A percentile compares a stretch with the other conserved stretches of the same genome.
Conservation (phyloP, 768 basidiomycete genomes). For the Agrocybe chaxingu region DNA sequence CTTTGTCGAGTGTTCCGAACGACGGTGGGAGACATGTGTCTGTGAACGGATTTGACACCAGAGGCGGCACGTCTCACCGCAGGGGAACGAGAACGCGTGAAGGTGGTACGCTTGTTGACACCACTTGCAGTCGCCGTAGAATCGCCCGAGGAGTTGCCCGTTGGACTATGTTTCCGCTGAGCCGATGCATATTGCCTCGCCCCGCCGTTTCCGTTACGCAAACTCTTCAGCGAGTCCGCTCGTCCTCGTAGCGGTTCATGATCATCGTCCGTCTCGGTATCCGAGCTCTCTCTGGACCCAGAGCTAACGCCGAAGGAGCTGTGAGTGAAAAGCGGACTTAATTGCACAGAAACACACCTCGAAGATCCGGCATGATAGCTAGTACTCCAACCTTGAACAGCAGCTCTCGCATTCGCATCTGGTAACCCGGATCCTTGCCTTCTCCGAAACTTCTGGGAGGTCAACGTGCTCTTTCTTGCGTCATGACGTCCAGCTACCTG, state of each 20-base stretch:
- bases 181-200: slow-evolving; percentile 21
- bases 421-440: slow-evolving; percentile 29
- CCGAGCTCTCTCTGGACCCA: slow-evolving; percentile 46
- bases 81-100: slow-evolving; percentile 76
- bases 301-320: slow-evolving; percentile 33
- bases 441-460: slow-evolving; percentile 31
- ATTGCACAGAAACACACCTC: slow-evolving; percentile 40
- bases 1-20: slow-evolving; percentile 43
- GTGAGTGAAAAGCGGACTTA: background rate
- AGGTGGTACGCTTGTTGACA: slow-evolving; percentile 37
- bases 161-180: slow-evolving; percentile 28
- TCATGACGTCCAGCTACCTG: slow-evolving; percentile 52
- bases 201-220: slow-evolving; percentile 19
- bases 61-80: slow-evolving; percentile 32
- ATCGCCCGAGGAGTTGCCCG: slow-evolving; percentile 36
- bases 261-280: slow-evolving; percentile 54
- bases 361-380: slow-evolving; percentile 87
- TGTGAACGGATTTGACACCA: slow-evolving; percentile 30
- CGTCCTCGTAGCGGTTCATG: slow-evolving; percentile 41
- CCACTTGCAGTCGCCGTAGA: slow-evolving; percentile 27
- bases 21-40: slow-evolving; percentile 41
- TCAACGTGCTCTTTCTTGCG: slow-evolving; percentile 33
- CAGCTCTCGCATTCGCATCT: slow-evolving; percentile 18
- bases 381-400: slow-evolving; percentile 70
- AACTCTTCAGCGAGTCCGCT: slow-evolving; percentile 20